Evolutionary conservation across 495 filamentous ascomycete species (phyloP), one percentile per base, ranked within the genome.

Genomic region (Aspergillus kassunensis): DNA sequence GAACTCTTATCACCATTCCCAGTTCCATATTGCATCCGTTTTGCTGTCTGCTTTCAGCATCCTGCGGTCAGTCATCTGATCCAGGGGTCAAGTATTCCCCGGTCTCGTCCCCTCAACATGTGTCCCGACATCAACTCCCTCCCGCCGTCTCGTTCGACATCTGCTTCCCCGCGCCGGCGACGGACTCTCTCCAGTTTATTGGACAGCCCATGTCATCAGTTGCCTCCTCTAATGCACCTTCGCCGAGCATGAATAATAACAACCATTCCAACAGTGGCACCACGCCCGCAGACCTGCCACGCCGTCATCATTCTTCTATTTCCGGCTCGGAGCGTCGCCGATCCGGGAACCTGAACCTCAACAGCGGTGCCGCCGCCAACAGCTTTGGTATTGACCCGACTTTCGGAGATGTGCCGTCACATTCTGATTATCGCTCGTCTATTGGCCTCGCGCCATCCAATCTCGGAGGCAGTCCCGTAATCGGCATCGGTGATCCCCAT

Each of bases 81-180:
- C 11, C 7, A 13, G 31, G 25, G 15, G 16, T 3, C 20, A 2
- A 20, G 6, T 2, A n/a, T 4, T 36, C 29, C 13, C 49, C 12
- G 15, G 18, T 21, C 36, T 29, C 27, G 20, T 25, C 7, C 3
- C 2, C 20, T 9, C 6, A 44, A 21, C 46, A 85, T 87, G 81
- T 73, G 77, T 49, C 87, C 87, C 27, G 86, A 90, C 70, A 71
- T 90, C 53, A 90, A 91, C 64, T 89, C 86, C 29, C 79, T 90
- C 29, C 84, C 86, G 44, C 76, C 81, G 12, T 86, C 85, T 40
- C 80, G 60, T 44, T 76, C 75, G n/a, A 73, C 66, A 40, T 78
- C 74, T 19, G 70, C 63, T 37, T 70, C 70, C 21, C 65, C 59
- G 56, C 55, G 62, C 42, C 65, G 54, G 52, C 59, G 65, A 63